These are phyloP conservation scores for Notholithocarpus densiflorus DNA, from an alignment of 306 rosid genomes.

Conservation along the genomic window DNA sequence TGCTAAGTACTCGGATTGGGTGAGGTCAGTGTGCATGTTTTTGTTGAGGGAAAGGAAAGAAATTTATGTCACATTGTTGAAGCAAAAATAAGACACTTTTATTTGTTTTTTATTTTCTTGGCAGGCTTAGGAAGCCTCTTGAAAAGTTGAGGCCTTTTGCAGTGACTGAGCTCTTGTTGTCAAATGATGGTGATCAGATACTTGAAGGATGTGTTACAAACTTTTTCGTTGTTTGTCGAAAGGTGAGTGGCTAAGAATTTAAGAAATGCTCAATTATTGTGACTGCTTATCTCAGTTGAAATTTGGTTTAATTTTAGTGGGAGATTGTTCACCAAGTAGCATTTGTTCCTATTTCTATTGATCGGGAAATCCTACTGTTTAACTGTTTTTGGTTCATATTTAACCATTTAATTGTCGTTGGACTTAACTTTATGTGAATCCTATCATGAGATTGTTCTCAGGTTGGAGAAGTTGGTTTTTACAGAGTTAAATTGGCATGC, in stretches of 20 bases:
- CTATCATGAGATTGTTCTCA: neutral
- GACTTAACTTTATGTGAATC: neutral
- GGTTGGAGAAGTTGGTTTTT: neutral
- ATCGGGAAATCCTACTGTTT: too few relatives aligned
- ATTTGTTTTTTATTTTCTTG: neutral
- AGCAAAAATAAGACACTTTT: neutral
- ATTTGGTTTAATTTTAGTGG: neutral
- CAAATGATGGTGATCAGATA: conserved; percentile 69
- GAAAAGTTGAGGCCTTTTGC: conserved; percentile 79
- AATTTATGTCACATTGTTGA: neutral
- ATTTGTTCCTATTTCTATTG: neutral
- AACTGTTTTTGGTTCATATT: neutral
- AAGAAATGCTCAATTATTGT: neutral
- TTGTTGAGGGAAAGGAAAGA: neutral
- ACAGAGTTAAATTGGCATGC: neutral
- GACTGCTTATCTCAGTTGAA: neutral
- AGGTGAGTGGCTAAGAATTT: conserved; percentile 42
- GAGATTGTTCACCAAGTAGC: neutral
- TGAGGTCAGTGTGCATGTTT: conserved; percentile 50
- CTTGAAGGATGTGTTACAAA: conserved; percentile 88
- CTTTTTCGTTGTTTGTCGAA: conserved; percentile 68
- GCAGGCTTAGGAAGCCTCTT: conserved; percentile 75
- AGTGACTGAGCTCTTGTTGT: conserved; percentile 78
- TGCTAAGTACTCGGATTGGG: conserved; percentile 94
- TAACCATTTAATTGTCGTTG: neutral